Percentiles rank a stretch among this genome's conserved stretches.
These are phyloP conservation scores for Henckelia pumila DNA, from an alignment of 257 asterid genomes.

Conservation along the genomic window DNA sequence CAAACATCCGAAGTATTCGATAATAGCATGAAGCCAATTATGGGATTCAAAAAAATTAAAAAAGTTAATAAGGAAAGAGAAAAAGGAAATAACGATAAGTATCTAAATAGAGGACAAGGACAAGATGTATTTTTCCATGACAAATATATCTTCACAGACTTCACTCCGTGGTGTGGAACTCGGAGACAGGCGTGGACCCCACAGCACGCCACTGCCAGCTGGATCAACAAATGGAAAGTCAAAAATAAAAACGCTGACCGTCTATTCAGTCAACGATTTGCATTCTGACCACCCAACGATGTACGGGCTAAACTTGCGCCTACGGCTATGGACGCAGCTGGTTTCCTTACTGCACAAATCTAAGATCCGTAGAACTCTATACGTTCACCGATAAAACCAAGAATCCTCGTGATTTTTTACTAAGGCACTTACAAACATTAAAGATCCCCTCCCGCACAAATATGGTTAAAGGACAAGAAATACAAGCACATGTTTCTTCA, in stretches of 20 bases:
- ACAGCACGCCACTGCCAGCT: slow-evolving; percentile 37
- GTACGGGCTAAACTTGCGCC: not conserved
- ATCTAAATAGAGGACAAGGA: not conserved
- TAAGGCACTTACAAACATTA: not conserved
- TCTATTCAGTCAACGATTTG: slow-evolving; percentile 37
- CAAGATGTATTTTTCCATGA: no score
- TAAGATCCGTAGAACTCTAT: not conserved
- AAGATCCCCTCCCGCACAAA: not conserved
- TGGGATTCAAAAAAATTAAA: not conserved
- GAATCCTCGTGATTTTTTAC: not conserved
- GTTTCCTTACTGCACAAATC: not conserved
- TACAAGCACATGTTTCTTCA: no score
- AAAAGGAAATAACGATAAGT: not conserved
- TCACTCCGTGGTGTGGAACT: slow-evolving; percentile 2
- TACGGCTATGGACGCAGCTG: not conserved
- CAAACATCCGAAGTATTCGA: not conserved
- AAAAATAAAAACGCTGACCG: slow-evolving; percentile 39
- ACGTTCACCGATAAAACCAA: not conserved
- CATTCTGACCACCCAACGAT: slow-evolving; percentile 7
- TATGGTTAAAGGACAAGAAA: not conserved
- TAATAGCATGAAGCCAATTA: not conserved
- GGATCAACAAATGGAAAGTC: slow-evolving; percentile 32
- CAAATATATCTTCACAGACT: no score
- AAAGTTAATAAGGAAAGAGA: not conserved
- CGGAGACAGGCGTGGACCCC: slow-evolving; percentile 29